Evolutionary conservation across 2,329 filamentous ascomycete genomes (phyloP).

Genomic region (Pseudovirgaria hyperparasitica): DNA sequence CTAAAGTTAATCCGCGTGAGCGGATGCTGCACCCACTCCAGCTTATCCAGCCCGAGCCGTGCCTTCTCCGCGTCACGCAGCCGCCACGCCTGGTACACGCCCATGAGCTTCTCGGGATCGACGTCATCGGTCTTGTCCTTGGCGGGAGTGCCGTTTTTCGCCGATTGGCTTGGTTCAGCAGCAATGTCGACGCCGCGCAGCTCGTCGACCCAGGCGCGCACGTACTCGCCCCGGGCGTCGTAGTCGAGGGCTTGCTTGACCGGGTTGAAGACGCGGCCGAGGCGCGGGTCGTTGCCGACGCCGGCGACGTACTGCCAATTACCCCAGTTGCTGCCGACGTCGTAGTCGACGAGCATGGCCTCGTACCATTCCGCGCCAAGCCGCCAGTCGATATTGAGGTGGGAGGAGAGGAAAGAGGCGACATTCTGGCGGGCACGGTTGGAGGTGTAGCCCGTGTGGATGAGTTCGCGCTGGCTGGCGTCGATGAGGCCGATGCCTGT

Average conservation of each 20-base stretch:
- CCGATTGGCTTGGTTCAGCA: slow-evolving; percentile 7
- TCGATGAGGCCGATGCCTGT: slow-evolving; percentile 71
- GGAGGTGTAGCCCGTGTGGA: slow-evolving; percentile 64
- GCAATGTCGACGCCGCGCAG: slow-evolving; percentile 36
- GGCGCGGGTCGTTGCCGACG: slow-evolving; percentile 65
- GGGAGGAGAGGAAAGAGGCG: slow-evolving; percentile 60
- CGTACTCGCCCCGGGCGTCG: slow-evolving; percentile 55
- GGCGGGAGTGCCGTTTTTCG: slow-evolving; percentile 6
- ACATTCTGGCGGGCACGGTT: slow-evolving; percentile 68
- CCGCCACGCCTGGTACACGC: slow-evolving; percentile 61
- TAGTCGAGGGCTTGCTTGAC: slow-evolving; percentile 73
- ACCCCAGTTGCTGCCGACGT: slow-evolving; percentile 64
- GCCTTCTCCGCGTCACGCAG: slow-evolving; percentile 46
- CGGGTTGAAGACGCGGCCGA: slow-evolving; percentile 66
- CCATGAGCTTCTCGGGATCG: slow-evolving; percentile 30
- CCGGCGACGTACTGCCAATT: slow-evolving; percentile 77
- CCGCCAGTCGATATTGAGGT: slow-evolving; percentile 66
- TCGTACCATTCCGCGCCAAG: slow-evolving; percentile 78
- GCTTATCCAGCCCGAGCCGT: slow-evolving; percentile 40
- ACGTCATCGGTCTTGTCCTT: slow-evolving; percentile 13
- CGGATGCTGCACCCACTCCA: slow-evolving; percentile 55
- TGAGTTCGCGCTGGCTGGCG: slow-evolving; percentile 61
- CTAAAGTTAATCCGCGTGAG: slow-evolving; percentile 52
- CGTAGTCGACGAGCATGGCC: slow-evolving; percentile 60
- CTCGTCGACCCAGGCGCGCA: slow-evolving; percentile 63